Evolutionary conservation across 306 rosid species (phyloP).

Genomic region (Vigna reflexopilosa): DNA sequence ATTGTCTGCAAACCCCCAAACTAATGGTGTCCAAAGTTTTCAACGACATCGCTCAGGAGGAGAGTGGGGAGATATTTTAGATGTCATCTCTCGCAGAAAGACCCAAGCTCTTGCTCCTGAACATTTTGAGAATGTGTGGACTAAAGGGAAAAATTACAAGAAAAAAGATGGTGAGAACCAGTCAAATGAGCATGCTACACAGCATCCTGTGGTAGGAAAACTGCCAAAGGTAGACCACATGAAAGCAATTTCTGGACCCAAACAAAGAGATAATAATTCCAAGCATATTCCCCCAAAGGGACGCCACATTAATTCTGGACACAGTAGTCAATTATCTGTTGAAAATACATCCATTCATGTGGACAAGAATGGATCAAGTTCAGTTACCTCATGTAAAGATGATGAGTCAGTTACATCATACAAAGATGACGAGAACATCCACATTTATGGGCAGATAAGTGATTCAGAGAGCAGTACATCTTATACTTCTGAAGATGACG

Average conservation of each 20-base stretch:
- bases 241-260: slow-evolving; percentile 56
- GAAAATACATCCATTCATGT: slow-evolving; percentile 46
- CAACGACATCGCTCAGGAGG: slow-evolving; percentile 65
- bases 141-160: slow-evolving; percentile 83
- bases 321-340: slow-evolving; percentile 42
- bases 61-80: slow-evolving; percentile 97
- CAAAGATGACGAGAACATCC: slow-evolving; percentile 58
- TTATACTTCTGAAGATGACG: slow-evolving; percentile 89
- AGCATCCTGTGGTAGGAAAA: slow-evolving; percentile 56
- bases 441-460: slow-evolving; percentile 45
- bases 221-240: slow-evolving; percentile 47
- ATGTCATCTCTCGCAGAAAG: slow-evolving; percentile 83
- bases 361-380: slow-evolving; percentile 50
- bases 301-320: slow-evolving; percentile 52
- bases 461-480: slow-evolving; percentile 80
- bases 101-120: slow-evolving; percentile 94
- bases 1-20: slow-evolving; percentile 56
- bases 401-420: slow-evolving; percentile 53
- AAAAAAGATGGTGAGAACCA: slow-evolving; percentile 64
- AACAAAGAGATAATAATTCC: slow-evolving; percentile 48
- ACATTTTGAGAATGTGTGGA: slow-evolving; percentile 92
- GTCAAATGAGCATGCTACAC: slow-evolving; percentile 56
- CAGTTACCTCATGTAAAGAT: slow-evolving; percentile 53
- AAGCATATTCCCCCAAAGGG: slow-evolving; percentile 58
- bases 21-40: slow-evolving; percentile 55